Conservation (phyloP, 805 yeast genomes). For the Vanderwaltozyma yarrowii region DNA sequence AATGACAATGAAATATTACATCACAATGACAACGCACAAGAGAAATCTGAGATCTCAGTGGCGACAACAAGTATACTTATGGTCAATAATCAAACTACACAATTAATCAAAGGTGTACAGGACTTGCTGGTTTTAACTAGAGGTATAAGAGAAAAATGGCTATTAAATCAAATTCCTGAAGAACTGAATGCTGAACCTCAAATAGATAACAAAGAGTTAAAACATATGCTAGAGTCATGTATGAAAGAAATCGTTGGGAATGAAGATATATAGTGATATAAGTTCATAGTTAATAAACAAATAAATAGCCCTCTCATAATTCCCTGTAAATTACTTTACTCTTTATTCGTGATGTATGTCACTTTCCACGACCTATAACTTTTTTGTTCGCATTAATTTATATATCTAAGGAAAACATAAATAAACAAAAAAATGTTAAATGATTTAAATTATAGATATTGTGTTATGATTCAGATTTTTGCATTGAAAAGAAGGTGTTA, state of each 20-base stretch:
- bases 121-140: constrained; percentile 27
- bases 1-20: constrained; percentile 2
- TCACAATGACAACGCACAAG: constrained; percentile 2
- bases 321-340: too few species aligned
- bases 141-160: constrained; percentile 27
- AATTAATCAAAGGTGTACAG: constrained; percentile 26
- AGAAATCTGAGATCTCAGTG: constrained; percentile 13
- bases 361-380: not conserved
- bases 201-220: constrained; percentile 12
- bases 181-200: constrained; percentile 2
- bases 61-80: constrained; percentile 23
- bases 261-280: not conserved
- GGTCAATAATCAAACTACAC: constrained; percentile 24
- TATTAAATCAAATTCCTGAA: constrained; percentile 24
- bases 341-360: too few species aligned
- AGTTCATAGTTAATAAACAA: too few species aligned
- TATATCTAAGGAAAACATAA: not conserved
- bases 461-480: too few species aligned
- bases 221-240: constrained; percentile 14
- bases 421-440: too few species aligned
- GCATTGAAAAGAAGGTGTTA: too few species aligned
- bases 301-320: too few species aligned
- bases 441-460: too few species aligned
- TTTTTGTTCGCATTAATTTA: too few species aligned
- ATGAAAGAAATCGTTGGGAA: constrained; percentile 14